phyloP scores from a whole-genome alignment of 1,284 basidiomycete genomes.

The Apiotrichum laibachii region DNA sequence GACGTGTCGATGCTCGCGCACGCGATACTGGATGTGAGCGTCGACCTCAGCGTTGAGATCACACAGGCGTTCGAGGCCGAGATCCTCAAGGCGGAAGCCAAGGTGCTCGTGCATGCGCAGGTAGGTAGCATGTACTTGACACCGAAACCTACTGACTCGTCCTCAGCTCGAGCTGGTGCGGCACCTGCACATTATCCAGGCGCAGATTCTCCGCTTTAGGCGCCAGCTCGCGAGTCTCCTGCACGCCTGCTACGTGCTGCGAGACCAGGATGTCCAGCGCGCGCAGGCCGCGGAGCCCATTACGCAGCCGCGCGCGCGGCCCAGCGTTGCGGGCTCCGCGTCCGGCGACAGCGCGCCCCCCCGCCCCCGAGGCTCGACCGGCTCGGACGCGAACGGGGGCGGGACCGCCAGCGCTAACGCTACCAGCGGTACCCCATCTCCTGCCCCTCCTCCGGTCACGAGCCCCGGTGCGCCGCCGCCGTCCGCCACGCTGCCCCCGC shows the following conservation, averaged over 20 bases:
- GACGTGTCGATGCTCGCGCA: conserved; percentile 52
- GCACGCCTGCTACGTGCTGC: conserved; percentile 45
- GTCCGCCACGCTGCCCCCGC: not conserved
- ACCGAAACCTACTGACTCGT: not conserved
- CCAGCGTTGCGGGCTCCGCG: not conserved
- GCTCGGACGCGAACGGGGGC: too few species aligned
- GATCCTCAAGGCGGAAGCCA: conserved; percentile 49
- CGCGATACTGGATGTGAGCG: conserved; percentile 47
- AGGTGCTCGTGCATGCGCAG: conserved; percentile 46
- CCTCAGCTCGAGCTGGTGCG: conserved; percentile 49
- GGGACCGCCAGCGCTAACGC: not conserved
- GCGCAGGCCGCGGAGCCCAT: conserved; percentile 32
- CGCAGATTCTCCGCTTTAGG: conserved; percentile 49
- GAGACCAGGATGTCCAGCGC: conserved; percentile 48
- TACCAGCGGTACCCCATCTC: not conserved
- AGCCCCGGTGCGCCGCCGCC: not conserved
- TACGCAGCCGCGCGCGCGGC: conserved; percentile 5
- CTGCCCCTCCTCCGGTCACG: not conserved
- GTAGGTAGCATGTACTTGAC: conserved; percentile 10
- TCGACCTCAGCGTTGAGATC: conserved; percentile 47
- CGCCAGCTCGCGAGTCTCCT: conserved; percentile 45
- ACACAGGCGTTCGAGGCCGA: conserved; percentile 50
- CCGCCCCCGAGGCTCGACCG: too few species aligned
- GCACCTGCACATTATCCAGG: conserved; percentile 49
- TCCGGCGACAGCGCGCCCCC: not conserved